Evolutionary conservation across 768 basidiomycete genomes (phyloP).

Genomic region (Nidula microcarpa): DNA sequence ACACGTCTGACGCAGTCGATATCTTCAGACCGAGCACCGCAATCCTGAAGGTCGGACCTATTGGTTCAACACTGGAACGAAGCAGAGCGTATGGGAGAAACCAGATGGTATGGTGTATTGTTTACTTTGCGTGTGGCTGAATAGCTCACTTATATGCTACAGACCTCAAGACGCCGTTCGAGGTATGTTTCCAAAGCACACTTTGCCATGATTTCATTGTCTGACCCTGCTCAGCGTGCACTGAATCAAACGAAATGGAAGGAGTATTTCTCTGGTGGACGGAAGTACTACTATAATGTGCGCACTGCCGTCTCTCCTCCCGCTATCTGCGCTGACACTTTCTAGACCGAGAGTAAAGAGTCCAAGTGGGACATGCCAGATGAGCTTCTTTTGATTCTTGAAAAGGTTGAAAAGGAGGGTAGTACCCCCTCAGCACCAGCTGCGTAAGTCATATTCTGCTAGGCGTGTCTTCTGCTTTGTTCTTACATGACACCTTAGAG

Average conservation of each 20-base stretch:
- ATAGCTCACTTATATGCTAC: constrained; percentile 4
- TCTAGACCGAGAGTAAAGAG: constrained; percentile 80
- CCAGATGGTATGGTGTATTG: constrained; percentile 67
- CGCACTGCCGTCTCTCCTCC: constrained; percentile 12
- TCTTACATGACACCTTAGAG: constrained; percentile 5
- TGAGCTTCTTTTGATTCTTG: constrained; percentile 80
- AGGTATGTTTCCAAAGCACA: constrained; percentile 50
- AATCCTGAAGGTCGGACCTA: constrained; percentile 98
- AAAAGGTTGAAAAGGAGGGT: constrained; percentile 80
- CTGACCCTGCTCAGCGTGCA: constrained; percentile 58
- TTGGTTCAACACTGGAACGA: constrained; percentile 89
- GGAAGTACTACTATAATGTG: constrained; percentile 91
- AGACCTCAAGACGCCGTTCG: constrained; percentile 91
- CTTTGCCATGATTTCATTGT: constrained; percentile 3
- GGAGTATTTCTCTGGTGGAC: constrained; percentile 89
- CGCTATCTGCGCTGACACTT: constrained; percentile 1
- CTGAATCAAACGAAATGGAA: constrained; percentile 91
- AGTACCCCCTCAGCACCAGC: constrained; percentile 29
- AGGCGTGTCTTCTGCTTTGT: not conserved
- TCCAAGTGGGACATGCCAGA: constrained; percentile 99
- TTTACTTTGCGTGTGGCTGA: not conserved
- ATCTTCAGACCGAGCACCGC: constrained; percentile 79
- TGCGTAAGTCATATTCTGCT: constrained; percentile 9
- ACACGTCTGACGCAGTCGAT: too few species aligned
- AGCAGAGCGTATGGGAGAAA: constrained; percentile 97